These are phyloP conservation scores for Auxenochlorella protothecoides DNA, from an alignment of 139 green algal genomes.

Conservation along the genomic window DNA sequence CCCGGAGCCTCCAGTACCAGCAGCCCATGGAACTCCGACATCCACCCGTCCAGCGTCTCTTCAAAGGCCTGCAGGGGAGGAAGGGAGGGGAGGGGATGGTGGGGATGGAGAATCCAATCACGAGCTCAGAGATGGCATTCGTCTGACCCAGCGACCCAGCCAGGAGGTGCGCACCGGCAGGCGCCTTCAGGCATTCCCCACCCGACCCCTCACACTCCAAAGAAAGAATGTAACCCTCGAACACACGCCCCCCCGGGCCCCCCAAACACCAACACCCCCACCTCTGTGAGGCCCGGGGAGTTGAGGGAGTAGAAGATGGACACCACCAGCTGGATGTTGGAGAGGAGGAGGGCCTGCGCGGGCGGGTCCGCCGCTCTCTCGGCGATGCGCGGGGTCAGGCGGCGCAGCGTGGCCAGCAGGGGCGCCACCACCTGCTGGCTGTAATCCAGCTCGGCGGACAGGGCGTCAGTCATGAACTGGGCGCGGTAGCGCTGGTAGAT, in stretches of 20 bases:
- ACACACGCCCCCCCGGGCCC: neutral
- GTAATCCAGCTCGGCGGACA: conserved; percentile 61
- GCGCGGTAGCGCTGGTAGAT: conserved; percentile 91
- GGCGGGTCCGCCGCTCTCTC: conserved; percentile 5
- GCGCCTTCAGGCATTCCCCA: neutral
- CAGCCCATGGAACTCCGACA: conserved; percentile 71
- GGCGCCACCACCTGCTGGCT: conserved; percentile 67
- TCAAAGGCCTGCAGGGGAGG: conserved; percentile 66
- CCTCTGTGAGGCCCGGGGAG: conserved; percentile 80
- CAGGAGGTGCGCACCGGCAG: neutral
- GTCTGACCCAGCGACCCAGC: no score
- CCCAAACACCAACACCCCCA: conserved; percentile 11
- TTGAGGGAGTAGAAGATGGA: conserved; percentile 94
- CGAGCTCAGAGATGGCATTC: no score
- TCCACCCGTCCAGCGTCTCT: conserved; percentile 78
- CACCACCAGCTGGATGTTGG: conserved; percentile 49
- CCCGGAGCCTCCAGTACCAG: conserved; percentile 53
- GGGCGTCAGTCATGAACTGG: conserved; percentile 49
- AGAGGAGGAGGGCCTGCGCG: conserved; percentile 34
- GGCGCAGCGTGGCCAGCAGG: conserved; percentile 42
- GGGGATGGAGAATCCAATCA: no score
- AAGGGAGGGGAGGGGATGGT: neutral
- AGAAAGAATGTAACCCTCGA: neutral
- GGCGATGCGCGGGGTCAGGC: conserved; percentile 17
- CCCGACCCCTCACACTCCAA: neutral